These are phyloP conservation scores for Pneumocystis sp. DNA, from an alignment of 1,139 yeast genomes.

Conservation along the genomic window DNA sequence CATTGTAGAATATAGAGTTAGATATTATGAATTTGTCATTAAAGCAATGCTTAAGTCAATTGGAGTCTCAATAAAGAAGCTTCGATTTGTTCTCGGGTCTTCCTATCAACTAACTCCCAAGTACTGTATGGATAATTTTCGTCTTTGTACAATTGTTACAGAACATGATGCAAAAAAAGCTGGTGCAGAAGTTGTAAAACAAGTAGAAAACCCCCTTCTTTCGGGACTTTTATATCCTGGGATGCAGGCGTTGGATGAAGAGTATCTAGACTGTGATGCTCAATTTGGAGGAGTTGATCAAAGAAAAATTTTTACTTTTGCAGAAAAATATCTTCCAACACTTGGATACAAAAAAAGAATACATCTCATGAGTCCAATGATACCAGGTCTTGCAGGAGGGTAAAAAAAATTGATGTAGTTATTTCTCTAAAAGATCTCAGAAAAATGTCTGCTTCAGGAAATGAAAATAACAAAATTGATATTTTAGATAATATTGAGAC, in stretches of 20 bases:
- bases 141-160: slow-evolving; percentile 63
- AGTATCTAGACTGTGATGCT: slow-evolving; percentile 73
- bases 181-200: slow-evolving; percentile 98
- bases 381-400: slow-evolving; percentile 89
- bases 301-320: slow-evolving; percentile 91
- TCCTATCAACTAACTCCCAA: slow-evolving; percentile 66
- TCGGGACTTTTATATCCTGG: slow-evolving; percentile 92
- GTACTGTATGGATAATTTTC: slow-evolving; percentile 80
- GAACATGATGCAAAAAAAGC: slow-evolving; percentile 97
- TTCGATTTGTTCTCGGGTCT: slow-evolving; percentile 73
- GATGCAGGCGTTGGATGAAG: slow-evolving; percentile 97
- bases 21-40: slow-evolving; percentile 69
- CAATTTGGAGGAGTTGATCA: slow-evolving; percentile 99
- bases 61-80: slow-evolving; percentile 80
- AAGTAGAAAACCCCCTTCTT: slow-evolving; percentile 82
- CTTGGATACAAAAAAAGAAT: slow-evolving; percentile 94
- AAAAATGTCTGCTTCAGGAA: slow-evolving; percentile 89
- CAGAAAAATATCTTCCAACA: slow-evolving; percentile 80
- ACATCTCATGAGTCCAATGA: slow-evolving; percentile 97
- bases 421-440: not conserved
- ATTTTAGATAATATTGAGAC: slow-evolving; percentile 73
- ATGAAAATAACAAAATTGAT: slow-evolving; percentile 94
- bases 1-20: slow-evolving; percentile 74
- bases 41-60: slow-evolving; percentile 74
- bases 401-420: not conserved